phyloP scores from a whole-genome alignment of 441 rosid species.

The Populus trichocarpa region DNA sequence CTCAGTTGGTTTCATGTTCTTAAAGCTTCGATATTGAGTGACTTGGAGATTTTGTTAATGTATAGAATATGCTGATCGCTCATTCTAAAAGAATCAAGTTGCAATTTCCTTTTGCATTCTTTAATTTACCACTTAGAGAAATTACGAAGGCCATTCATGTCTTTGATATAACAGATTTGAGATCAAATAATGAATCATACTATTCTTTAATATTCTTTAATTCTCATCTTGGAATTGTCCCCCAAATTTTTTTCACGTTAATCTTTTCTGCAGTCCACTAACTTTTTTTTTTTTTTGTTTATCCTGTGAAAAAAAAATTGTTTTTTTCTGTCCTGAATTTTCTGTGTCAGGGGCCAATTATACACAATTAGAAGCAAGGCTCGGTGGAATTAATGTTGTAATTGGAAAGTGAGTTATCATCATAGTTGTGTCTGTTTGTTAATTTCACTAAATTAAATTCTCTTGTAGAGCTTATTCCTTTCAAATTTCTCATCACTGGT shows the following conservation, averaged over 20 bases:
- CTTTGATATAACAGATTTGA: neutral
- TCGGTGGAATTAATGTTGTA: conserved; percentile 72
- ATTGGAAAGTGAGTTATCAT: conserved; percentile 59
- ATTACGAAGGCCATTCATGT: neutral
- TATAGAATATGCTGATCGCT: neutral
- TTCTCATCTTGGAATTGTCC: neutral
- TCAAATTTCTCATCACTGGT: conserved; percentile 23
- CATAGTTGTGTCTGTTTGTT: conserved; percentile 14
- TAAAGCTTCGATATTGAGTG: neutral
- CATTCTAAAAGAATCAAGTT: neutral
- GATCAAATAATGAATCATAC: neutral
- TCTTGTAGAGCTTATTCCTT: conserved; percentile 7
- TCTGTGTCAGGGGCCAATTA: conserved; percentile 39
- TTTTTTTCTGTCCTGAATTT: conserved; percentile 1
- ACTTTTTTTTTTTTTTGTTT: neutral
- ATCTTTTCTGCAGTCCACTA: neutral
- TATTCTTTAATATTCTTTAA: neutral
- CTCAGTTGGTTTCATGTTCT: neutral
- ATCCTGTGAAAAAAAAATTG: neutral
- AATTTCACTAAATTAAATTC: conserved; percentile 1
- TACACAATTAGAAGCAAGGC: conserved; percentile 57
- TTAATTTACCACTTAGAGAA: neutral
- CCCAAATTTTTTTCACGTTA: neutral
- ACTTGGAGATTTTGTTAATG: neutral
- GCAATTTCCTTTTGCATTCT: neutral